phyloP scores from a whole-genome alignment of 768 basidiomycete species.

The Lentinus brumalis region DNA sequence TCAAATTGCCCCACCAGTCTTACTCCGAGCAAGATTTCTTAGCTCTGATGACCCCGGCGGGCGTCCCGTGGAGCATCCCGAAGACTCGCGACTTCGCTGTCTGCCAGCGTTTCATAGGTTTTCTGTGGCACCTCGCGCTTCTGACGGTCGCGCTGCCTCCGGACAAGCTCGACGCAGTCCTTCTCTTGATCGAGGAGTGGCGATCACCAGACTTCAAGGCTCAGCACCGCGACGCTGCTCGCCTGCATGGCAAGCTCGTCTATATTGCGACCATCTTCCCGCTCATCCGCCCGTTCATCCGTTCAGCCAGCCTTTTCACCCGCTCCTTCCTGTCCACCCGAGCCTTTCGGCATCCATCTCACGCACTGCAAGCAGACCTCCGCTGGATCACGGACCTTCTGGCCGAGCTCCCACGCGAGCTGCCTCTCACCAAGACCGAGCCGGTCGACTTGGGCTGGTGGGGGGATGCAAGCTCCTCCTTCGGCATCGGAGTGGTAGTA shows the following conservation, averaged over 20 bases:
- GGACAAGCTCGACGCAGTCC: constrained; percentile 27
- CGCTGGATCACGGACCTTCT: constrained; percentile 24
- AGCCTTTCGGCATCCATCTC: constrained; percentile 12
- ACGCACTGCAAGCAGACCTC: constrained; percentile 25
- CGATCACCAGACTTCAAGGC: background rate
- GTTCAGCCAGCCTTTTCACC: constrained; percentile 24
- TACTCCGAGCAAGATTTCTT: constrained; percentile 32
- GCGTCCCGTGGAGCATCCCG: constrained; percentile 35
- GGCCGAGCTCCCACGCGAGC: constrained; percentile 17
- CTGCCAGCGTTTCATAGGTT: constrained; percentile 35
- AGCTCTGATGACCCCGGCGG: constrained; percentile 26
- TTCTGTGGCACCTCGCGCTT: constrained; percentile 36
- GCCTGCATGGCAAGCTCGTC: constrained; percentile 35
- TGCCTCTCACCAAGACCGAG: constrained; percentile 16
- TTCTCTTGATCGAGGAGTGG: constrained; percentile 21
- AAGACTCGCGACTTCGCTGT: constrained; percentile 29
- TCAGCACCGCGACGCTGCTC: constrained; percentile 24
- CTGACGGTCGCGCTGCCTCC: constrained; percentile 27
- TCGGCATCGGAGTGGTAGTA: constrained; percentile 38
- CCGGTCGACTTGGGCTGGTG: constrained; percentile 35
- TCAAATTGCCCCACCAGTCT: constrained; percentile 23
- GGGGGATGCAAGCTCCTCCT: constrained; percentile 39
- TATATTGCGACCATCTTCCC: constrained; percentile 34
- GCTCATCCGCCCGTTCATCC: constrained; percentile 31
- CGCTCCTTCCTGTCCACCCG: constrained; percentile 20